Evolutionary conservation across 106 monocot species (phyloP).

Genomic region (Apostasia shenzhenica): DNA sequence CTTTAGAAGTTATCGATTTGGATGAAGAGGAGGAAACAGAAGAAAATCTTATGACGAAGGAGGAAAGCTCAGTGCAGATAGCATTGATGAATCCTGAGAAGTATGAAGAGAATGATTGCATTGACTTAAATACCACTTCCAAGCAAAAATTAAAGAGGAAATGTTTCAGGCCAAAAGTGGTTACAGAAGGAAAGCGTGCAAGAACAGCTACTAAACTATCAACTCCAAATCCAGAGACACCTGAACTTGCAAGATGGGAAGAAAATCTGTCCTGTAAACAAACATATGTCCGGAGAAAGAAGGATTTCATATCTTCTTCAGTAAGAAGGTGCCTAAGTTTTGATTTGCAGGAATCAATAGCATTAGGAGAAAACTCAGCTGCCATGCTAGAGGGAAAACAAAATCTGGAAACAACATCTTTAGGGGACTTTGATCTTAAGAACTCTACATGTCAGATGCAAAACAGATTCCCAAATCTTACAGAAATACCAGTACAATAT

Average conservation of each 20-base stretch:
- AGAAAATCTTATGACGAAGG: constrained; percentile 1
- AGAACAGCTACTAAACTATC: constrained; percentile 34
- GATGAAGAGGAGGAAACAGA: background rate
- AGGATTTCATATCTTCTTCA: constrained; percentile 5
- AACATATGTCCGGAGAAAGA: constrained; percentile 41
- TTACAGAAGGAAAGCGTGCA: constrained; percentile 46
- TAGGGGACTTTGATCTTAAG: constrained; percentile 16
- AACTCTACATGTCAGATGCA: constrained; percentile 8
- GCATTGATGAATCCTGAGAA: background rate
- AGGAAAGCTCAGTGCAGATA: background rate
- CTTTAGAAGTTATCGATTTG: background rate
- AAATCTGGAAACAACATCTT: background rate
- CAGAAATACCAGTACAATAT: constrained; percentile 7
- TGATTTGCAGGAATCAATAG: constrained; percentile 17
- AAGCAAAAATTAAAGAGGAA: constrained; percentile 46
- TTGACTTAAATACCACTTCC: constrained; percentile 42
- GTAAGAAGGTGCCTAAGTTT: constrained; percentile 52
- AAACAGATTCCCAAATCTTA: constrained; percentile 4
- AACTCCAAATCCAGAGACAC: constrained; percentile 20
- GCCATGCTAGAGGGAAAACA: background rate
- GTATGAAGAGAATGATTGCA: constrained; percentile 17
- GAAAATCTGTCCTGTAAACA: constrained; percentile 28
- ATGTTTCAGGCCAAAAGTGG: constrained; percentile 78
- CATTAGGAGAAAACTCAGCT: background rate
- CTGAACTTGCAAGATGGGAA: constrained; percentile 8